These are phyloP conservation scores for Alternaria hordeiaustralica DNA, from an alignment of 2,329 filamentous ascomycete species.

Conservation along the genomic window DNA sequence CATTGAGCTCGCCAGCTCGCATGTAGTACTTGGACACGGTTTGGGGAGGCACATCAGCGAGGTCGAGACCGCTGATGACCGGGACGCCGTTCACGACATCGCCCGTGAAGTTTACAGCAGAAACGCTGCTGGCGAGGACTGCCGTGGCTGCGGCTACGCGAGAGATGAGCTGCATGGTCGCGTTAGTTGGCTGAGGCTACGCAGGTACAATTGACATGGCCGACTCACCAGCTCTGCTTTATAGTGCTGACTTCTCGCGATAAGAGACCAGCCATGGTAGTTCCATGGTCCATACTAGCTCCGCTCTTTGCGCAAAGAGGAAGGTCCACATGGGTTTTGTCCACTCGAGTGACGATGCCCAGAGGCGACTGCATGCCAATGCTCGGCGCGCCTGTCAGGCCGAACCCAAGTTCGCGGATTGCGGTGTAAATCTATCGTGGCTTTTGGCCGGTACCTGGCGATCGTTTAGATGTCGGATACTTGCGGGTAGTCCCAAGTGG, in stretches of 20 bases:
- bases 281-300: slow-evolving; percentile 2
- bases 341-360: slow-evolving; percentile 37
- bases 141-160: slow-evolving; percentile 23
- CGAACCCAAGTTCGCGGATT: neutral
- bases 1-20: slow-evolving; percentile 48
- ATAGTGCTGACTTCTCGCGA: slow-evolving; percentile 18
- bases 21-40: slow-evolving; percentile 48
- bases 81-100: slow-evolving; percentile 42
- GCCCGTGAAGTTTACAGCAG: slow-evolving; percentile 39
- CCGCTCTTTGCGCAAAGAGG: slow-evolving; percentile 35
- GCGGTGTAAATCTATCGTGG: neutral
- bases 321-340: slow-evolving; percentile 29
- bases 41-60: slow-evolving; percentile 46
- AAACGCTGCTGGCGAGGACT: slow-evolving; percentile 22
- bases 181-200: slow-evolving; percentile 1
- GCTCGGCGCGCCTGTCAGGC: slow-evolving; percentile 1
- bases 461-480: neutral
- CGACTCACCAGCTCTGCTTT: slow-evolving; percentile 5
- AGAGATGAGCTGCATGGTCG: slow-evolving; percentile 36
- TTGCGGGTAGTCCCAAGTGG: neutral
- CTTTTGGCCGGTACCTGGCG: neutral
- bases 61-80: slow-evolving; percentile 43
- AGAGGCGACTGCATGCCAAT: slow-evolving; percentile 21
- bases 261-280: slow-evolving; percentile 15
- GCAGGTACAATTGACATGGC: neutral